A percentile compares a stretch with the other conserved stretches of the same genome.
Evolutionary conservation across 345 rosid genomes (phyloP).

Genomic region (Arabidopsis suecica): DNA sequence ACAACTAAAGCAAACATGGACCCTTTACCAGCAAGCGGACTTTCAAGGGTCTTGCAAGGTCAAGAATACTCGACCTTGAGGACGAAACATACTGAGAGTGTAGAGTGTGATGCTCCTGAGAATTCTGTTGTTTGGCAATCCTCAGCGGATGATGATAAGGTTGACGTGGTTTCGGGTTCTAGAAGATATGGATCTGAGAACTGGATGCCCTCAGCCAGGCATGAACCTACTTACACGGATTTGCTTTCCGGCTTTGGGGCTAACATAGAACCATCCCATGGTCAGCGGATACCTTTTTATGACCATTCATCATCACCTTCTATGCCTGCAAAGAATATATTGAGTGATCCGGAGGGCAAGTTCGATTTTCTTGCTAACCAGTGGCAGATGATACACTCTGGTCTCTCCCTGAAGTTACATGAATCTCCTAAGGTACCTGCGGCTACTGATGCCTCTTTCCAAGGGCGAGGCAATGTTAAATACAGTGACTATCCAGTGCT

Average conservation of each 20-base stretch:
- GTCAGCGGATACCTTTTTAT: slow-evolving; percentile 48
- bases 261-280: slow-evolving; percentile 49
- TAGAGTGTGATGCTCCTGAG: slow-evolving; percentile 61
- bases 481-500: slow-evolving; percentile 53
- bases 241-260: slow-evolving; percentile 67
- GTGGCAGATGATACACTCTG: slow-evolving; percentile 61
- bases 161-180: slow-evolving; percentile 54
- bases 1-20: slow-evolving; percentile 54
- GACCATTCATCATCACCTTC: slow-evolving; percentile 49
- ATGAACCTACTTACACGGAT: slow-evolving; percentile 62
- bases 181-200: slow-evolving; percentile 61
- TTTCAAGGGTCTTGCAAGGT: slow-evolving; percentile 82
- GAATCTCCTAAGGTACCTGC: slow-evolving; percentile 49
- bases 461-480: slow-evolving; percentile 50
- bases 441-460: slow-evolving; percentile 49
- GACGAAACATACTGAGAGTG: slow-evolving; percentile 56
- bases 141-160: slow-evolving; percentile 62
- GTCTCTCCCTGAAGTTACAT: slow-evolving; percentile 56
- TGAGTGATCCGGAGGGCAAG: slow-evolving; percentile 55
- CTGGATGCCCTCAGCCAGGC: slow-evolving; percentile 57
- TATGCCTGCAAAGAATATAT: slow-evolving; percentile 44
- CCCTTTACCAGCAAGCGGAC: slow-evolving; percentile 61
- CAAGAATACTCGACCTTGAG: slow-evolving; percentile 79
- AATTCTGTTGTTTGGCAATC: slow-evolving; percentile 64
- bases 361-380: slow-evolving; percentile 49